Base-by-base conservation (phyloP, 2,329 filamentous ascomycete species). In the Trichoderma sp. region DNA sequence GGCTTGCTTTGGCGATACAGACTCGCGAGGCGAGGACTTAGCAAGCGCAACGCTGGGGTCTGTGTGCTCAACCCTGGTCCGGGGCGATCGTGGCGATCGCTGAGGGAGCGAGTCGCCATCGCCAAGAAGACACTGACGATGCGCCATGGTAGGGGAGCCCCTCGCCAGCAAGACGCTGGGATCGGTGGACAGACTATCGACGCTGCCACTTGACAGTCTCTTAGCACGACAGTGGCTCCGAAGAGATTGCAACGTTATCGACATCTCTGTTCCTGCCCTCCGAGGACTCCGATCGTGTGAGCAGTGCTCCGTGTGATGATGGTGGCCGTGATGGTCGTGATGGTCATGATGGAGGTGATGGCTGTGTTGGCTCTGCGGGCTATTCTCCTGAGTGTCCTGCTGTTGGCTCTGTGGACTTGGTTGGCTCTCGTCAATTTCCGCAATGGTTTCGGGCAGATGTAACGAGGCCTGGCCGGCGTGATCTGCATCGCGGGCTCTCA, bases 151-250 rank as follows among this genome's bases (percentile, higher is more conserved):
- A 19, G 64, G 60, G 28, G 72, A 65, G 15, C 68, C 50, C 60
- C 60, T 73, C 39, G 73, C 73, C 48, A 77, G 66, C 34, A 67
- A 65, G n/a, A 74, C 60, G 55, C 74, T 76, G 4, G 75, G 73
- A 58, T 77, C 75, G 10, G 64, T 62, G n/a, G 64, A 66, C 24
- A 67, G 65, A 39, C 68, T 67, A 43, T 71, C 68, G 65, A 58
- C 65, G 5, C 67, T 66, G 17, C 71, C 73, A 21, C 65, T 68
- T 26, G 72, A 72, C 67, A 67, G 67, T 17, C 67, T 67, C 43
- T 72, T 73, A 34, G 69, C 69, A 26, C 71, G 66, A 34, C 66
- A 65, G 44, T 67, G 71, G 67, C 73, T 74, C 39, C 75, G 74
- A 28, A 75, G 69, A 17, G 74, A 72, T 57, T 74, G 73, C 43